These are phyloP conservation scores for Diaporthe helianthi DNA, from an alignment of 2,329 filamentous ascomycete species.

Conservation along the genomic window DNA sequence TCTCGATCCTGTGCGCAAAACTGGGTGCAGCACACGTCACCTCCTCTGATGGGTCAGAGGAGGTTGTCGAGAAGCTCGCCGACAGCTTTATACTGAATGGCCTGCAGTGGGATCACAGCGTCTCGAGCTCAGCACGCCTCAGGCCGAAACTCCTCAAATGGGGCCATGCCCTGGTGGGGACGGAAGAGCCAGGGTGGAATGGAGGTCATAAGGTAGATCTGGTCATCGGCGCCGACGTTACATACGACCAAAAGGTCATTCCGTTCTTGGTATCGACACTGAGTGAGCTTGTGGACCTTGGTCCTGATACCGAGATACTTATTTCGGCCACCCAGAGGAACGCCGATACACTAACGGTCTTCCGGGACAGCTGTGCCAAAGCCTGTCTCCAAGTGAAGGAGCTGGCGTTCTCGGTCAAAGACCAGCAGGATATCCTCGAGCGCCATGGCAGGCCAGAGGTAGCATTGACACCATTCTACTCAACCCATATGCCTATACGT, in stretches of 20 bases:
- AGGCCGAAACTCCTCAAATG: conserved; percentile 66
- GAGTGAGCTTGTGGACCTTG: conserved; percentile 64
- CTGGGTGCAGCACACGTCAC: conserved; percentile 66
- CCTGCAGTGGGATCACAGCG: conserved; percentile 51
- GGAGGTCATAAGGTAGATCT: conserved; percentile 61
- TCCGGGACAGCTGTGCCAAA: conserved; percentile 18
- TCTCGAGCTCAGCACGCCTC: conserved; percentile 48
- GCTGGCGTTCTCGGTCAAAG: neutral
- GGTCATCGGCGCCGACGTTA: conserved; percentile 79
- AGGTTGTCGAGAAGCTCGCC: conserved; percentile 71
- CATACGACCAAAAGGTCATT: conserved; percentile 72
- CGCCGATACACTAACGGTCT: conserved; percentile 3
- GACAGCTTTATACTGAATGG: conserved; percentile 74
- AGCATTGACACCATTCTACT: conserved; percentile 30
- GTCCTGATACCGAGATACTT: conserved; percentile 63
- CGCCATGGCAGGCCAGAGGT: neutral
- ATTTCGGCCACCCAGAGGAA: conserved; percentile 78
- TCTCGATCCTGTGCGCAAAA: conserved; percentile 77
- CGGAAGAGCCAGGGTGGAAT: conserved; percentile 62
- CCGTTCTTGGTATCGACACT: conserved; percentile 71
- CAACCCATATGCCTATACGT: conserved; percentile 23
- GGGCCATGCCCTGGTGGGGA: conserved; percentile 66
- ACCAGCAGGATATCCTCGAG: neutral
- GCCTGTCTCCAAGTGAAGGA: conserved; percentile 2
- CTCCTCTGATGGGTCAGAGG: conserved; percentile 77